A percentile compares a stretch with the other conserved stretches of the same genome.
Conservation (phyloP, 352 stramenopile genomes). For the Blastocystis sp. region DNA sequence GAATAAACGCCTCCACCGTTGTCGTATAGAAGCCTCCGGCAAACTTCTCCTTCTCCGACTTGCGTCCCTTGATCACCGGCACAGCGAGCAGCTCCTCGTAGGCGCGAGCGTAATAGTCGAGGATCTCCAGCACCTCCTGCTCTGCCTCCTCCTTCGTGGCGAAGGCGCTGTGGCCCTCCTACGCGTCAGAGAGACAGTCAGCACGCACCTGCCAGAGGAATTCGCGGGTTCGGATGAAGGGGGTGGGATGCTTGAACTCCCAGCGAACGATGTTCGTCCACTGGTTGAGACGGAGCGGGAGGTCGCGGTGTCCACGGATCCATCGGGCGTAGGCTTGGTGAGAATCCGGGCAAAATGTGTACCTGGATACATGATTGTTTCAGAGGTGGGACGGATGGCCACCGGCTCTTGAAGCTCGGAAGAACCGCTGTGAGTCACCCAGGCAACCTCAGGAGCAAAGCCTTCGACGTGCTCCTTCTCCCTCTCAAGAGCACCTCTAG, state of each 20-base stretch:
- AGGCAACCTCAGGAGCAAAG: slow-evolving; percentile 93
- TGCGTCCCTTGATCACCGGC: slow-evolving; percentile 95
- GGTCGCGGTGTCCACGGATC: slow-evolving; percentile 89
- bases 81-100: slow-evolving; percentile 98
- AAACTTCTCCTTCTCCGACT: slow-evolving; percentile 98
- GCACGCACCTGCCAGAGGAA: slow-evolving; percentile 88
- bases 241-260: slow-evolving; percentile 97
- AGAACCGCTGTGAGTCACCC: slow-evolving; percentile 89
- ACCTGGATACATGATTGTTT: slow-evolving; percentile 98
- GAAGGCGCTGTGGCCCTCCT: slow-evolving; percentile 95
- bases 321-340: slow-evolving; percentile 66
- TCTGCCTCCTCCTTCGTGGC: slow-evolving; percentile 91
- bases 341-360: slow-evolving; percentile 72
- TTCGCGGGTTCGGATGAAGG: slow-evolving; percentile 94
- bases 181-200: slow-evolving; percentile 62
- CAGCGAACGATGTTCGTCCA: slow-evolving; percentile 99
- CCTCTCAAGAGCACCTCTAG: slow-evolving; percentile 84
- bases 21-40: slow-evolving; percentile 93
- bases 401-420: slow-evolving; percentile 91
- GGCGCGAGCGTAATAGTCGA: slow-evolving; percentile 91
- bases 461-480: slow-evolving; percentile 99
- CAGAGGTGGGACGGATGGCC: slow-evolving; percentile 91
- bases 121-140: slow-evolving; percentile 83
- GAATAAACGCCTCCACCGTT: slow-evolving; percentile 98
- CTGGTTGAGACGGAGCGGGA: slow-evolving; percentile 98